These are phyloP conservation scores for Kwoniella sp. DNA, from an alignment of 768 basidiomycete species.

Conservation along the genomic window DNA sequence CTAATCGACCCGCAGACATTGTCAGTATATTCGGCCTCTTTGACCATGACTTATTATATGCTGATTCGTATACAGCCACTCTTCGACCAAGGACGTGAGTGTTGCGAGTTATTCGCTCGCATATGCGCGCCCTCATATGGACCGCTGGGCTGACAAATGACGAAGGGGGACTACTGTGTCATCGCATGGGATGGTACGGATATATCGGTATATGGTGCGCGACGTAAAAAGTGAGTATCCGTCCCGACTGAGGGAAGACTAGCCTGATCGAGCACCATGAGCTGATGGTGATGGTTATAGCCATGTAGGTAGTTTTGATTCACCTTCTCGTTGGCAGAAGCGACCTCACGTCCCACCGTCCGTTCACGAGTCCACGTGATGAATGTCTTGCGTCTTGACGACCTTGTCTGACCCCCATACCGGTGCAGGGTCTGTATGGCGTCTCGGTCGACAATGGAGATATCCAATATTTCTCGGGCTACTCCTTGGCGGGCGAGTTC, in stretches of 20 bases:
- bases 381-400: too few species aligned
- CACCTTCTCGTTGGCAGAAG: background rate
- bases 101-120: background rate
- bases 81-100: conserved; percentile 31
- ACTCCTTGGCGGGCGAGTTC: conserved; percentile 22
- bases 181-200: conserved; percentile 43
- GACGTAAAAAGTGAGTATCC: conserved; percentile 42
- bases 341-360: too few species aligned
- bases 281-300: conserved; percentile 11
- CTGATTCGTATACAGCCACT: conserved; percentile 26
- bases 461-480: conserved; percentile 41
- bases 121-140: too few species aligned
- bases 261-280: too few species aligned
- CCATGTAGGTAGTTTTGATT: conserved; percentile 13
- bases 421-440: conserved; percentile 41
- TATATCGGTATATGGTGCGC: conserved; percentile 41
- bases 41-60: background rate
- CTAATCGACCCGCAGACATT: conserved; percentile 15
- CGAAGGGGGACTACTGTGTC: conserved; percentile 42
- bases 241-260: background rate
- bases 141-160: too few species aligned
- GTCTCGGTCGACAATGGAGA: conserved; percentile 30
- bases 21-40: conserved; percentile 5
- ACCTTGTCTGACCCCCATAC: background rate
- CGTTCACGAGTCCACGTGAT: too few species aligned